Evolutionary conservation across 176 grass and related monocot genomes (phyloP).

Genomic region (Metroxylon sagu): DNA sequence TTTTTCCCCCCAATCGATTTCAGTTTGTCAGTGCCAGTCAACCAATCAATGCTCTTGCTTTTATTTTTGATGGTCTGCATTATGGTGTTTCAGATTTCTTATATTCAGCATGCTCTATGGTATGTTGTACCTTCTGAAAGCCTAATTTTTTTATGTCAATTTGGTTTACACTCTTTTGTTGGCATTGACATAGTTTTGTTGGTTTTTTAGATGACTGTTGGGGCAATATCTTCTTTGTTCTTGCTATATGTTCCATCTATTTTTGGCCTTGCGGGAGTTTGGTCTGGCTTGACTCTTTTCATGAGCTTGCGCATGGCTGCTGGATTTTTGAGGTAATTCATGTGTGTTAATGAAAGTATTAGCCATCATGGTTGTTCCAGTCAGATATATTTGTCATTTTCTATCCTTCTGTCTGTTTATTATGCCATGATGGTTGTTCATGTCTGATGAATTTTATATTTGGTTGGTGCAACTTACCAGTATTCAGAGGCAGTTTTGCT

Average conservation of each 20-base stretch:
- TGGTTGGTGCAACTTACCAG: no score
- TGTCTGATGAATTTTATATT: no score
- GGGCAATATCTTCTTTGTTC: slow-evolving; percentile 63
- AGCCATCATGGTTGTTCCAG: no score
- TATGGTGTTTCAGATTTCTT: slow-evolving; percentile 94
- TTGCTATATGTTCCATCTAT: slow-evolving; percentile 65
- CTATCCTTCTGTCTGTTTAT: no score
- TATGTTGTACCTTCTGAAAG: slow-evolving; percentile 21
- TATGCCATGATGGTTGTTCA: no score
- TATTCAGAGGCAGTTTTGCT: no score
- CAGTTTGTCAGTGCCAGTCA: slow-evolving; percentile 92
- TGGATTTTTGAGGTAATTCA: slow-evolving; percentile 63
- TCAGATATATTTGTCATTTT: no score
- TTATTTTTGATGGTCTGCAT: slow-evolving; percentile 92
- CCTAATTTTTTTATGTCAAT: no score
- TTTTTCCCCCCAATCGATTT: slow-evolving; percentile 6
- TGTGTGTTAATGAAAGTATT: neutral
- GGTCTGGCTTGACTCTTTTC: slow-evolving; percentile 85
- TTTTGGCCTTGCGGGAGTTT: slow-evolving; percentile 82
- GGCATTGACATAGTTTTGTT: slow-evolving; percentile 11
- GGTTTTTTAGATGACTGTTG: slow-evolving; percentile 57
- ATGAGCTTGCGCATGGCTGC: slow-evolving; percentile 73
- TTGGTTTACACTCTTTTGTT: no score
- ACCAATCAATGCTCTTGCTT: slow-evolving; percentile 88
- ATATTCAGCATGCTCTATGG: slow-evolving; percentile 72